Percentiles rank a stretch among this genome's conserved stretches.
Evolutionary conservation across 2,329 filamentous ascomycete genomes (phyloP).

Genomic region (Penicillium capsulatum): DNA sequence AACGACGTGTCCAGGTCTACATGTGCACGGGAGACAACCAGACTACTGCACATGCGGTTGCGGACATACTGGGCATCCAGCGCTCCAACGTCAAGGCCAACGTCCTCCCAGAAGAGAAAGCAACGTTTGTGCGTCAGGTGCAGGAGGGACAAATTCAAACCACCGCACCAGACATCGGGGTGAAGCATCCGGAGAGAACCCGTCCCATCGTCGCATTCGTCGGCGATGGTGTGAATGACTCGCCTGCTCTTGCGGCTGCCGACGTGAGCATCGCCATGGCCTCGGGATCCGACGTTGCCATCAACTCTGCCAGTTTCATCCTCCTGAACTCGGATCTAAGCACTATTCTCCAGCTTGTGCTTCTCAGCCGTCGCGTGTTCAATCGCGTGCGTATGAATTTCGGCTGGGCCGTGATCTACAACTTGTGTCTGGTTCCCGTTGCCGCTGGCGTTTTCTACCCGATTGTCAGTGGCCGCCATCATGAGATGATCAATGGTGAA

Average conservation of each 20-base stretch:
- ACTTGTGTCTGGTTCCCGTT: constrained; percentile 70
- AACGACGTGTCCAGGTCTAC: constrained; percentile 69
- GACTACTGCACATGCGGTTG: constrained; percentile 79
- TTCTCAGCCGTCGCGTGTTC: constrained; percentile 68
- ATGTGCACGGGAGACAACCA: constrained; percentile 91
- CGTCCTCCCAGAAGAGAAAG: constrained; percentile 78
- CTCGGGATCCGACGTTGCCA: constrained; percentile 75
- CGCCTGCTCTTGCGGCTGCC: constrained; percentile 71
- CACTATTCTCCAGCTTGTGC: constrained; percentile 68
- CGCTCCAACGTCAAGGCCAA: constrained; percentile 74
- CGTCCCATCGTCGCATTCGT: constrained; percentile 72
- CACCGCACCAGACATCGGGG: constrained; percentile 2
- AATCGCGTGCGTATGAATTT: constrained; percentile 79
- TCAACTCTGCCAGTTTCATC: constrained; percentile 77
- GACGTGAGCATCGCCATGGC: constrained; percentile 81
- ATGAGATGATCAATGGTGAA: constrained; percentile 32
- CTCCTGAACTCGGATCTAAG: constrained; percentile 67
- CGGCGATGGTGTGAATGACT: constrained; percentile 83
- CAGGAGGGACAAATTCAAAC: constrained; percentile 24
- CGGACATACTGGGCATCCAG: constrained; percentile 68
- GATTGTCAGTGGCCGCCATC: constrained; percentile 41
- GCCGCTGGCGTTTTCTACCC: constrained; percentile 76
- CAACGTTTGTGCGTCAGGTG: constrained; percentile 40
- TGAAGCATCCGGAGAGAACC: constrained; percentile 7
- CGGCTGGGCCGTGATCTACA: constrained; percentile 79